phyloP scores from a whole-genome alignment of 176 grass and related monocot species.

The Aegilops umbellulata region DNA sequence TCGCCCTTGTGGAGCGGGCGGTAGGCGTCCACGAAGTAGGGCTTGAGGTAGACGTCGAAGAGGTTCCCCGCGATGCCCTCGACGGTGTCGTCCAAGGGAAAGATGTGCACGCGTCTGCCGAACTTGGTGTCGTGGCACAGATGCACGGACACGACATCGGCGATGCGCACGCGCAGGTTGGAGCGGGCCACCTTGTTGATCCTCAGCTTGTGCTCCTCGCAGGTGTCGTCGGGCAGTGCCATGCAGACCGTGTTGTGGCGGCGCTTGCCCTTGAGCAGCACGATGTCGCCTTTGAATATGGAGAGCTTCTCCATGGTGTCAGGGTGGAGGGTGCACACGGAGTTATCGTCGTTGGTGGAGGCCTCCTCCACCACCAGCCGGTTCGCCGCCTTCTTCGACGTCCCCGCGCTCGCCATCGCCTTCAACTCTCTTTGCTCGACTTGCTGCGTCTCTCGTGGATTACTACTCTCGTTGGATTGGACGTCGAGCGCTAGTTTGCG shows the following conservation, averaged over 20 bases:
- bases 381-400: conserved; percentile 43
- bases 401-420: not conserved
- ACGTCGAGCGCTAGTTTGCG: not conserved
- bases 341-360: conserved; percentile 37
- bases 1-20: conserved; percentile 56
- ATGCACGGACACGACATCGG: too few relatives aligned
- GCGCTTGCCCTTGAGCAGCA: conserved; percentile 68
- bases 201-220: conserved; percentile 43
- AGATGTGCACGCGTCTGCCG: too few relatives aligned
- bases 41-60: conserved; percentile 61
- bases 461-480: not conserved
- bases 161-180: too few relatives aligned
- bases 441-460: not conserved
- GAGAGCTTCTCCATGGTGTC: conserved; percentile 57
- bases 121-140: too few relatives aligned
- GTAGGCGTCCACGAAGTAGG: conserved; percentile 53
- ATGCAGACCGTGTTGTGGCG: conserved; percentile 59
- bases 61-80: conserved; percentile 52
- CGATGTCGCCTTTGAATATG: conserved; percentile 42
- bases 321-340: conserved; percentile 40
- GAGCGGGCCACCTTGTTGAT: too few relatives aligned
- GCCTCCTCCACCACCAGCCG: conserved; percentile 59
- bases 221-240: conserved; percentile 41
- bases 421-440: not conserved
- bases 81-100: conserved; percentile 60